Base-by-base conservation (phyloP, 495 filamentous ascomycete species). In the Xylaria cubensis region DNA sequence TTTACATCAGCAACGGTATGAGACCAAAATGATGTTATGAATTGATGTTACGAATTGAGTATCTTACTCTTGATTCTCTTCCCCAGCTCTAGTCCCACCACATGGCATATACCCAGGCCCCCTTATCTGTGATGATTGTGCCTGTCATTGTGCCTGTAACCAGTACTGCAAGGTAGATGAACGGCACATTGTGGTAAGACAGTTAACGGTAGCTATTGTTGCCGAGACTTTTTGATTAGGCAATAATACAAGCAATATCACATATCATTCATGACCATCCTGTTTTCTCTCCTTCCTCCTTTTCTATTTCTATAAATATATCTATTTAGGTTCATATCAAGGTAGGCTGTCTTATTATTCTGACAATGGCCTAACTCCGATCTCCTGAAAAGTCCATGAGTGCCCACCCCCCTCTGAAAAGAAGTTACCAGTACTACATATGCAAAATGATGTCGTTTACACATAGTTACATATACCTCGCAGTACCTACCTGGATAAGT, bases 1-100 rank as follows among this genome's bases (percentile, higher is more conserved):
- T 88, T 86, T 66, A 79, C 70, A 67, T 78, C 13, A 56, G 9
- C 32, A 6, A 21, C 36, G 26, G 15, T 17, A 62, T 64, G 29
- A 44, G 2, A 1, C 8, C 7, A 63, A 21, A 58, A 64, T 19
- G 19, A 64, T 46, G 32, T 50, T 26, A 61, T 10, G 21, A 61
- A 36, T 29, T 64, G 36, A 64, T 34, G 21, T 24, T 64, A 9
- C 17, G 8, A 64, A 24, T 44, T 46, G 21, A 64, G 19, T 61
- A n/a, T 21, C 32, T 61, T 36, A n/a, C 13, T 42, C 39, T 64
- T 64, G 29, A n/a, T 26, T 9, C 36, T 26, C 21, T 29, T 21
- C 19, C 19, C 21, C 9, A 6, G 24, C 32, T 61, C 32, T 19
- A 63, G 26, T 63, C 15, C 56, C 32, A 58, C 24, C 3, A 19